A percentile compares a stretch with the other conserved stretches of the same genome.
These are phyloP conservation scores for Chenopodium quinoa DNA, from an alignment of 148 eudicot genomes.

Conservation along the genomic window DNA sequence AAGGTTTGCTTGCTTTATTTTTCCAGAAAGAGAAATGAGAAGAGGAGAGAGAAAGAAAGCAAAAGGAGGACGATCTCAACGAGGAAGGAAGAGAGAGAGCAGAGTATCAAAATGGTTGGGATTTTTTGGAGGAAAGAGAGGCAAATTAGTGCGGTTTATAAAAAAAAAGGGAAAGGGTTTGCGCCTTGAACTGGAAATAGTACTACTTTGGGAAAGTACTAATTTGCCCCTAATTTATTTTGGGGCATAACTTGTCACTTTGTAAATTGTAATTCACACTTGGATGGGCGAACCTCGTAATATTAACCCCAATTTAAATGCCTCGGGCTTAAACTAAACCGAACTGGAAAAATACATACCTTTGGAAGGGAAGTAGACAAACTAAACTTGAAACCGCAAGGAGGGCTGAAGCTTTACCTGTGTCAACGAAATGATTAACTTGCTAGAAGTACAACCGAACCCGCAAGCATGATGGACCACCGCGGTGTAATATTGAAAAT, in stretches of 20 bases:
- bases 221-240: background rate
- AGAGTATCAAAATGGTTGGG: constrained; percentile 5
- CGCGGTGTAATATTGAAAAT: no score
- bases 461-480: no score
- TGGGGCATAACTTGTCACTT: no score
- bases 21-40: background rate
- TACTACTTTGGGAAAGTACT: background rate
- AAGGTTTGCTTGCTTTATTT: background rate
- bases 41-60: background rate
- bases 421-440: no score
- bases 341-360: no score
- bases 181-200: background rate
- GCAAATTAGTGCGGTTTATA: background rate
- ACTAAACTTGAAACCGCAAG: no score
- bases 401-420: no score
- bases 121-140: background rate
- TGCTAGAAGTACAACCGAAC: no score
- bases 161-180: background rate
- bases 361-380: no score
- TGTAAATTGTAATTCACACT: background rate
- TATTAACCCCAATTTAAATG: no score
- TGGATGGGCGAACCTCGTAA: no score
- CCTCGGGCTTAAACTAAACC: no score
- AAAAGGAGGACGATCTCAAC: constrained; percentile 27
- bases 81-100: constrained; percentile 14